Conservation (phyloP, 257 asterid genomes). For the Nicotiana undulata region DNA sequence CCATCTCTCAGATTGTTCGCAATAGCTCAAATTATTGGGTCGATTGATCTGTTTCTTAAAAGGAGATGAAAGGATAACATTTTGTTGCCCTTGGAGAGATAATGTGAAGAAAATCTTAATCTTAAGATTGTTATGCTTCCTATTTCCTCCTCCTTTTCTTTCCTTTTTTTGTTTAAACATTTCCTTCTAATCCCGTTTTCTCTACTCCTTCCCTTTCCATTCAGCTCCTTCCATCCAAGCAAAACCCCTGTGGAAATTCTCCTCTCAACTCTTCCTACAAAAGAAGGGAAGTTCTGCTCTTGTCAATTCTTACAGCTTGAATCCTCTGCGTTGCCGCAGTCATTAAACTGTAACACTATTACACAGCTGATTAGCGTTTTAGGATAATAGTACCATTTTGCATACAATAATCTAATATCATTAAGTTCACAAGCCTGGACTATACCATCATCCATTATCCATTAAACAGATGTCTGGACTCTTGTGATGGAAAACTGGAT, state of each 20-base stretch:
- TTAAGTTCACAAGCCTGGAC: neutral
- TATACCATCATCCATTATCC: neutral
- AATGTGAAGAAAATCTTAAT: neutral
- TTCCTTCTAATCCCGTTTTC: neutral
- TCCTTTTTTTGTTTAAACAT: neutral
- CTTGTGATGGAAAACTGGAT: neutral
- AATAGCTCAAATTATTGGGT: neutral
- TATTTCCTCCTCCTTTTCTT: neutral
- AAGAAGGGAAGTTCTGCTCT: neutral
- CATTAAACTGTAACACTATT: neutral
- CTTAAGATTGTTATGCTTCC: neutral
- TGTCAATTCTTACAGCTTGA: neutral
- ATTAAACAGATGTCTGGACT: neutral
- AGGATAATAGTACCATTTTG: neutral
- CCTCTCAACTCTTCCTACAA: neutral
- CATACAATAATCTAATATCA: neutral
- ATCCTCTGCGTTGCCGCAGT: neutral
- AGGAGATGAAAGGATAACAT: neutral
- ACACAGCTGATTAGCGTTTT: neutral
- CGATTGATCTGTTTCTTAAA: neutral
- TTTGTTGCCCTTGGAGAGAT: neutral
- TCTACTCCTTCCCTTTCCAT: neutral
- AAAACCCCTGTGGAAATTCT: neutral
- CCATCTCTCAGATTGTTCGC: neutral
- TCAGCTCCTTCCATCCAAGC: neutral